A percentile compares a stretch with the other conserved stretches of the same genome.
phyloP scores from a whole-genome alignment of 305 asterid species.

The Fraxinus xanthoxyloides region DNA sequence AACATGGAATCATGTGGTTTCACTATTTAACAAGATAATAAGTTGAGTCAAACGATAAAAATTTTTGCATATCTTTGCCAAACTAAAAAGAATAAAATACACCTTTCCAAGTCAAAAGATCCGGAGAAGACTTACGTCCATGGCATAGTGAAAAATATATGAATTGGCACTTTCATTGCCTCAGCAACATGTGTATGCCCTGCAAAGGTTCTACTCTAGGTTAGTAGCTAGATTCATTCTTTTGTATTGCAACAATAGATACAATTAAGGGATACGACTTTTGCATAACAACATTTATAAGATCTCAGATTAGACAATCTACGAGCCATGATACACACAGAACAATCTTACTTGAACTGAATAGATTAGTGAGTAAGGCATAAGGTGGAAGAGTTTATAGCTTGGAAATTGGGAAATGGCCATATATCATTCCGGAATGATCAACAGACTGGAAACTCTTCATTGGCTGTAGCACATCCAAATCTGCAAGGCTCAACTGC shows the following conservation, averaged over 20 bases:
- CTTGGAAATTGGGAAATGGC: background rate
- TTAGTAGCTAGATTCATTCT: constrained; percentile 20
- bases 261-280: background rate
- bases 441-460: background rate
- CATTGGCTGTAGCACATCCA: background rate
- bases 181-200: constrained; percentile 87
- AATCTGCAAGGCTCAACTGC: background rate
- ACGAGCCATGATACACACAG: background rate
- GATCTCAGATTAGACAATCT: background rate
- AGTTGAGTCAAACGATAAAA: constrained; percentile 8
- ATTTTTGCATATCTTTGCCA: background rate
- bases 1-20: constrained; percentile 1
- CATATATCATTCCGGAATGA: background rate
- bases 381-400: background rate
- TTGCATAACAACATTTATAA: background rate
- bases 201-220: constrained; percentile 31
- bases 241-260: background rate
- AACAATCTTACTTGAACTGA: background rate
- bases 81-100: constrained; percentile 21
- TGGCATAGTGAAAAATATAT: constrained; percentile 86
- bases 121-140: constrained; percentile 71
- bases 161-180: constrained; percentile 66
- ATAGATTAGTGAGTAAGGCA: background rate
- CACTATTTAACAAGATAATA: constrained; percentile 8
- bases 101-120: constrained; percentile 14